phyloP scores from a whole-genome alignment of 2,329 filamentous ascomycete species.

The Pseudocercospora fijiensis region DNA sequence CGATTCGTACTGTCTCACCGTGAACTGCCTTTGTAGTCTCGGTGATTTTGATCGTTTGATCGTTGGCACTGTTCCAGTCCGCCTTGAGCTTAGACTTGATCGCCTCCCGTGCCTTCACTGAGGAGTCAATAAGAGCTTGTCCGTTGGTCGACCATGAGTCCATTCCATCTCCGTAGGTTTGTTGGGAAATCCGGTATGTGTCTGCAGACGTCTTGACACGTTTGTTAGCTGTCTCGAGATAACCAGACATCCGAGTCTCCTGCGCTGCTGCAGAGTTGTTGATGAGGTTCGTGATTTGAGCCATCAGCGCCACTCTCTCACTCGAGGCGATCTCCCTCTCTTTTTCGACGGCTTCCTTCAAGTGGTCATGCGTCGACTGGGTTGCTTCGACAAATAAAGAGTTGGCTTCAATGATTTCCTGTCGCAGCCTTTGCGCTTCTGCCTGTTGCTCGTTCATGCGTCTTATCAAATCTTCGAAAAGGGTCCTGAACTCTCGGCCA shows the following conservation, averaged over 20 bases:
- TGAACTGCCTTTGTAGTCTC: conserved; percentile 83
- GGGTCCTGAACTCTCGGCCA: conserved; percentile 78
- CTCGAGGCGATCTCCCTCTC: conserved; percentile 70
- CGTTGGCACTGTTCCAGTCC: conserved; percentile 78
- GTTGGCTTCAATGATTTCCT: conserved; percentile 70
- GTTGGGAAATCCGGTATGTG: conserved; percentile 57
- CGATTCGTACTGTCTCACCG: conserved; percentile 82
- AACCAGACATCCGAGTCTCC: conserved; percentile 66
- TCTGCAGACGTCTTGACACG: conserved; percentile 48
- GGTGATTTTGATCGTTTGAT: conserved; percentile 80
- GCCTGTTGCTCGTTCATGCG: conserved; percentile 73
- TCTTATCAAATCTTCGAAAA: conserved; percentile 77
- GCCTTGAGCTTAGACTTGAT: conserved; percentile 80
- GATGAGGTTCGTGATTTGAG: conserved; percentile 75
- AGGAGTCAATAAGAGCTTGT: conserved; percentile 65
- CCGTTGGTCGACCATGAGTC: conserved; percentile 71
- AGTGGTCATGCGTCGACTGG: conserved; percentile 61
- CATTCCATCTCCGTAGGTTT: conserved; percentile 69
- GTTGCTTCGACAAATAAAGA: conserved; percentile 67
- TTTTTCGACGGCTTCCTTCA: conserved; percentile 70
- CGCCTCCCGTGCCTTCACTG: conserved; percentile 70
- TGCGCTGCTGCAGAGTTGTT: conserved; percentile 72
- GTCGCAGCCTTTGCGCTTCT: conserved; percentile 71
- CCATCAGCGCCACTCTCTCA: conserved; percentile 71
- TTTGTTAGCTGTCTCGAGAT: conserved; percentile 64